Evolutionary conservation across 768 basidiomycete genomes (phyloP), one percentile per base, ranked within the genome.

Genomic region (Hebeloma cylindrosporum): DNA sequence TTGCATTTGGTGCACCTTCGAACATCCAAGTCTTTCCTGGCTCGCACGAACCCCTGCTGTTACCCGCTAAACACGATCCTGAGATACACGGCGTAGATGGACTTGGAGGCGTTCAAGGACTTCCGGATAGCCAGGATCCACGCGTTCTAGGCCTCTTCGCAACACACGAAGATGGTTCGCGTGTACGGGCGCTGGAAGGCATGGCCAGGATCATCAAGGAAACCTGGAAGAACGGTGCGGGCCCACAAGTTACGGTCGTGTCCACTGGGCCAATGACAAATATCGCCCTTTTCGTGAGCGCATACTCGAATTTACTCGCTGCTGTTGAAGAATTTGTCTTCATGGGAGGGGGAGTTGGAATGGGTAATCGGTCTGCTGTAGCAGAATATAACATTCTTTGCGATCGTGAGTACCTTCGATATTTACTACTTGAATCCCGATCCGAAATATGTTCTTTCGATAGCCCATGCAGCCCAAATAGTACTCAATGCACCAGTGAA

Each of bases 271-370:
- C 92, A 1, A 81, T 90, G 80, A 93, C 93, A 14, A 95, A 93
- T 51, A 73, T 88, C 26, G 84, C 82, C 0, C 63, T 85, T 5
- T 85, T 89, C 53, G 69, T 83, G 13, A 69, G 70, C 45, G 75
- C 74, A 1, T 78, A 81, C 68, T 65, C 72, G 5, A 70, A 78
- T 31, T 60, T 80, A 22, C 52, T 78, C n/a, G 65, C 66, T 10
- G 82, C 71, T 7, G 65, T 90, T 4, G 80, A 83, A 47, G 78
- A 86, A 48, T 75, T 89, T 49, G 84, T 89, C 5, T 86, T 91
- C 57, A 94, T 95, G 92, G 92, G 92, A 8, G 92, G 92, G n/a
- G 90, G 82, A 2, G 82, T 90, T 21, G 91, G 91, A 7, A 59
- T 88, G 17, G 91, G 92, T 0, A 94, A 93, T 57, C 72, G 84